These are phyloP conservation scores for Ceratobasidium sp. DNA, from an alignment of 1,284 basidiomycete genomes.

Conservation along the genomic window DNA sequence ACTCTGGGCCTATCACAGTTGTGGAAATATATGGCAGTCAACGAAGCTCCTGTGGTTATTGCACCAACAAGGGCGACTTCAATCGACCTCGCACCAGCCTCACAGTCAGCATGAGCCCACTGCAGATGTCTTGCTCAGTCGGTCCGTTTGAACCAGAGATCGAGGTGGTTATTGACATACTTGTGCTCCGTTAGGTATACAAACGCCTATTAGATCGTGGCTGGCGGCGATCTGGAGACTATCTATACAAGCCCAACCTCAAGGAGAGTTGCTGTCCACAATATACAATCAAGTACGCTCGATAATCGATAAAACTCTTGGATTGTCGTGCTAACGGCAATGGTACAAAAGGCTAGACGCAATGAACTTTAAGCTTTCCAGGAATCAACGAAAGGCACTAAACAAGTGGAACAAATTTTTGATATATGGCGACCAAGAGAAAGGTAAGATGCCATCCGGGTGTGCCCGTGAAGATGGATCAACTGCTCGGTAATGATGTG, in stretches of 20 bases:
- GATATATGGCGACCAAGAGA: constrained; percentile 62
- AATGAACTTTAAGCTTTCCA: constrained; percentile 77
- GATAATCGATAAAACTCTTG: background rate
- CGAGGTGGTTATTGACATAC: background rate
- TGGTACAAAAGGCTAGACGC: constrained; percentile 75
- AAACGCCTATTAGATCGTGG: constrained; percentile 61
- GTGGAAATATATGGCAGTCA: constrained; percentile 47
- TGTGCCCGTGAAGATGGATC: too few relatives aligned
- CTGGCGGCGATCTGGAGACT: constrained; percentile 89
- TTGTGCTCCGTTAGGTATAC: constrained; percentile 21
- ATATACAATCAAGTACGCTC: constrained; percentile 85
- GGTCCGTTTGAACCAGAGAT: background rate
- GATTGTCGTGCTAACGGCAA: background rate
- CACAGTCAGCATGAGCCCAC: constrained; percentile 47
- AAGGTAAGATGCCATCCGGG: constrained; percentile 3
- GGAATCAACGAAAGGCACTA: constrained; percentile 81
- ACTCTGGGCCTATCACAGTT: constrained; percentile 47
- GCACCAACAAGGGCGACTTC: constrained; percentile 48
- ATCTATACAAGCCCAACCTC: constrained; percentile 89
- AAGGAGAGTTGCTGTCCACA: constrained; percentile 89
- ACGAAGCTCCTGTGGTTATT: constrained; percentile 50
- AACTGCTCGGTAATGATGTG: background rate
- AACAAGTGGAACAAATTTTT: constrained; percentile 84
- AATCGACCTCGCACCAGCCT: constrained; percentile 44
- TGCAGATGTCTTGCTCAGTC: constrained; percentile 51